These are phyloP conservation scores for Colletotrichum sp. DNA, from an alignment of 2,329 filamentous ascomycete species.

Conservation along the genomic window DNA sequence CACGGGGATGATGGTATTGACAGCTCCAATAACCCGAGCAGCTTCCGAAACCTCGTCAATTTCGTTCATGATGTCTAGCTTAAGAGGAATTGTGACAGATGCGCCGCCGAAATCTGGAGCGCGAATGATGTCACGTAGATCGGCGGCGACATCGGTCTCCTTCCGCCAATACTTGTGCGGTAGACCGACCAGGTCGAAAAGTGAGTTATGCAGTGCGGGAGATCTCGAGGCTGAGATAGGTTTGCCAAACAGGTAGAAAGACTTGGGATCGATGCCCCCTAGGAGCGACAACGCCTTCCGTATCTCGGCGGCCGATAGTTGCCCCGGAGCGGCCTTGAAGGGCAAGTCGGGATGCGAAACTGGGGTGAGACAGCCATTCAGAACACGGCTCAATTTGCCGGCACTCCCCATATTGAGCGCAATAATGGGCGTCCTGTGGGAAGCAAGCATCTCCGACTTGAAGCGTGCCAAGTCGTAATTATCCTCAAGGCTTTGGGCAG, in stretches of 20 bases:
- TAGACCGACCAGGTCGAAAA: slow-evolving; percentile 79
- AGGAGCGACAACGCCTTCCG: slow-evolving; percentile 78
- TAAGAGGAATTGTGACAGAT: slow-evolving; percentile 94
- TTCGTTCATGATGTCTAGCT: slow-evolving; percentile 82
- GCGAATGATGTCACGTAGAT: slow-evolving; percentile 70
- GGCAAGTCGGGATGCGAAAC: slow-evolving; percentile 90
- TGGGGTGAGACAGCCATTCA: slow-evolving; percentile 93
- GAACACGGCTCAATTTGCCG: slow-evolving; percentile 87
- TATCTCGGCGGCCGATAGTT: slow-evolving; percentile 90
- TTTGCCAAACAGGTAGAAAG: slow-evolving; percentile 87
- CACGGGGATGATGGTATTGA: slow-evolving; percentile 87
- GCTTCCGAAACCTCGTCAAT: slow-evolving; percentile 82
- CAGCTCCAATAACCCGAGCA: slow-evolving; percentile 83
- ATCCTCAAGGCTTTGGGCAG: slow-evolving; percentile 77
- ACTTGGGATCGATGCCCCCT: slow-evolving; percentile 75
- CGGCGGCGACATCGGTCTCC: slow-evolving; percentile 72
- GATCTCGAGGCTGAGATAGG: slow-evolving; percentile 85
- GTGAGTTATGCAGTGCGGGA: slow-evolving; percentile 85
- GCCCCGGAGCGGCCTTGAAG: slow-evolving; percentile 91
- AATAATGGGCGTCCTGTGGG: slow-evolving; percentile 84
- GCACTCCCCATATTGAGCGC: slow-evolving; percentile 92
- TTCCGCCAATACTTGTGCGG: slow-evolving; percentile 81
- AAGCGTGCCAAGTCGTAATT: slow-evolving; percentile 87
- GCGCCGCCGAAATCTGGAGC: slow-evolving; percentile 84
- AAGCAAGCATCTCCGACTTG: slow-evolving; percentile 73